Conservation (phyloP, 208 protist species). For the Porcisia hertigi region DNA sequence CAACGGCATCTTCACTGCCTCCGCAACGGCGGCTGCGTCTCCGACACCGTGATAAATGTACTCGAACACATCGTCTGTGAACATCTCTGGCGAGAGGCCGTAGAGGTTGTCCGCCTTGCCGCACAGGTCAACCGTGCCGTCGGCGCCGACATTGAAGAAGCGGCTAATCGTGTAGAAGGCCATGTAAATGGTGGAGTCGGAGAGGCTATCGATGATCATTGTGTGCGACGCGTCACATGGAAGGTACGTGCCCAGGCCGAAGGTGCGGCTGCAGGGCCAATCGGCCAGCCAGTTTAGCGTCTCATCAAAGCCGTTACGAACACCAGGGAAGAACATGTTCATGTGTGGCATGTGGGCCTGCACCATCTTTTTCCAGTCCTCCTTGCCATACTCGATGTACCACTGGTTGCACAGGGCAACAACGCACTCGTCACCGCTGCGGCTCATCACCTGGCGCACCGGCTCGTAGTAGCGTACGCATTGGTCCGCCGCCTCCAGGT, state of each 20-base stretch:
- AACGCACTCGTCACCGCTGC: conserved; percentile 99
- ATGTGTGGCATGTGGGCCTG: conserved; percentile 87
- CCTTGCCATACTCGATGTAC: conserved; percentile 99
- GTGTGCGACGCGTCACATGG: conserved; percentile 93
- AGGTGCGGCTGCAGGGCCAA: conserved; percentile 99
- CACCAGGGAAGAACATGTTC: conserved; percentile 94
- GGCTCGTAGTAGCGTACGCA: conserved; percentile 97
- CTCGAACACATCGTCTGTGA: conserved; percentile 95
- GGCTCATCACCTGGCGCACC: conserved; percentile 95
- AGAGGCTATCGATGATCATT: conserved; percentile 99
- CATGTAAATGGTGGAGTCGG: conserved; percentile 99
- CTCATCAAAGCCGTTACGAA: conserved; percentile 92
- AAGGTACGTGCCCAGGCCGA: conserved; percentile 98
- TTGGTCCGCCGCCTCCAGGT: conserved; percentile 80
- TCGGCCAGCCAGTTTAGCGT: conserved; percentile 98
- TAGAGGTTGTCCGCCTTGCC: conserved; percentile 63
- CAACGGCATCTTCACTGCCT: conserved; percentile 55
- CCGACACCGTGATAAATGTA: conserved; percentile 93
- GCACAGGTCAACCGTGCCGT: conserved; percentile 53
- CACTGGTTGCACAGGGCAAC: conserved; percentile 99
- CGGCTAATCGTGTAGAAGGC: conserved; percentile 99
- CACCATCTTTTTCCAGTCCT: conserved; percentile 94
- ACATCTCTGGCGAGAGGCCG: conserved; percentile 93
- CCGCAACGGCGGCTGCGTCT: conserved; percentile 54
- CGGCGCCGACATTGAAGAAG: conserved; percentile 90